Base-by-base conservation (phyloP, 495 filamentous ascomycete species). In the Penicillium desertorum region DNA sequence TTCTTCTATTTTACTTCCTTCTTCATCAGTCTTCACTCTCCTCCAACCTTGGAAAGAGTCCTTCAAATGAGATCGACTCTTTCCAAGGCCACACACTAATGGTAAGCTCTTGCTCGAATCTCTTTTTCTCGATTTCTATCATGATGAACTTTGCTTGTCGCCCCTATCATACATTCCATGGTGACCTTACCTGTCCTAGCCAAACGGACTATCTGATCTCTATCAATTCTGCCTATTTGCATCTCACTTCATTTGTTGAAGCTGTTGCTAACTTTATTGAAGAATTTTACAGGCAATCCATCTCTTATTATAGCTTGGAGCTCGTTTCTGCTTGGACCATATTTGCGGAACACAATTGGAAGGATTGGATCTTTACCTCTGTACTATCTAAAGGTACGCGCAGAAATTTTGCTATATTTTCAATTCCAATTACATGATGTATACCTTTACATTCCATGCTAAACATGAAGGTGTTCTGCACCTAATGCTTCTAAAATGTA, bases 101-200 rank as follows among this genome's bases (percentile, higher is more conserved):
- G 73, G 74, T 79, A 75, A 64, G 74, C 63, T 34, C 48, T 52
- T 60, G 56, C 41, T 30, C 8, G 47, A 39, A 47, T 52, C 61
- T 25, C 29, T 53, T 58, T 58, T 60, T 59, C 49, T 9, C 25
- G n/a, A 9, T 41, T 51, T 64, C 56, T 77, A 72, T 71, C 67
- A 85, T 91, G 90, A 94, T 93, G 90, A 94, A 79, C 78, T 73
- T 79, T 77, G 79, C n/a, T 83, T 94, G 90, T 93, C 90, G 90
- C 90, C 90, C 90, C 90, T 90, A 91, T 91, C 90, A 84, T 83
- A 93, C 87, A 76, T 71, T 75, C 71, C 66, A 73, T 95, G 91
- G 88, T 92, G 90, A 94, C 83, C 75, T 86, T 91, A 89, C 73
- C 88, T 84, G 88, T 91, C 89, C 79, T 82, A 75, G 87, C 90